Evolutionary conservation across 768 basidiomycete species (phyloP).

Genomic region (Hemileccinum impolitum): DNA sequence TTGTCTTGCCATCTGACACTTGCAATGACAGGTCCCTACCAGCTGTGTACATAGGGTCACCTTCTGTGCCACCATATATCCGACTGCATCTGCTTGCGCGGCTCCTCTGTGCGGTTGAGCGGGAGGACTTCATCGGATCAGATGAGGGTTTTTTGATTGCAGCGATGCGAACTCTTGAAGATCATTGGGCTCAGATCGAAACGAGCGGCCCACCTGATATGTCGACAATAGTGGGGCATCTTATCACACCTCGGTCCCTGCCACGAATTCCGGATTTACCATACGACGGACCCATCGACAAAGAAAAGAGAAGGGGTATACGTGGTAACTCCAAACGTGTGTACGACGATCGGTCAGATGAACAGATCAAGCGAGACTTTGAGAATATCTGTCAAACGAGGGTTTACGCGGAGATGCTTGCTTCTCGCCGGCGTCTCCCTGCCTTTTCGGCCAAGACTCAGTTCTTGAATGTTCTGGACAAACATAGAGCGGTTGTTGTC

Average conservation of each 20-base stretch:
- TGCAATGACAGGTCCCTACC: slow-evolving; percentile 47
- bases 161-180: slow-evolving; percentile 66
- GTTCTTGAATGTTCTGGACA: slow-evolving; percentile 57
- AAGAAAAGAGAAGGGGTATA: neutral
- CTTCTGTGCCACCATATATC: slow-evolving; percentile 70
- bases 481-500: slow-evolving; percentile 70
- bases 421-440: slow-evolving; percentile 60
- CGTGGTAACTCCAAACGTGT: slow-evolving; percentile 1
- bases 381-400: slow-evolving; percentile 39
- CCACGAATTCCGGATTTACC: slow-evolving; percentile 16
- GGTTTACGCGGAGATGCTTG: slow-evolving; percentile 57
- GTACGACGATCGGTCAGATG: slow-evolving; percentile 44
- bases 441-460: slow-evolving; percentile 66
- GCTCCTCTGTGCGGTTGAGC: slow-evolving; percentile 55
- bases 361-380: slow-evolving; percentile 52
- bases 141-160: slow-evolving; percentile 75
- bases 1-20: slow-evolving; percentile 47
- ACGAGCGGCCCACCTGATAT: slow-evolving; percentile 75
- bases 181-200: slow-evolving; percentile 63
- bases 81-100: slow-evolving; percentile 75
- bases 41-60: slow-evolving; percentile 73
- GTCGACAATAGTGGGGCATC: slow-evolving; percentile 51
- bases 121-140: slow-evolving; percentile 52
- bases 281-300: neutral
- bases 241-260: slow-evolving; percentile 11